A percentile compares a stretch with the other conserved stretches of the same genome.
These are phyloP conservation scores for Albifimbria verrucaria DNA, from an alignment of 2,329 filamentous ascomycete species.

Conservation along the genomic window DNA sequence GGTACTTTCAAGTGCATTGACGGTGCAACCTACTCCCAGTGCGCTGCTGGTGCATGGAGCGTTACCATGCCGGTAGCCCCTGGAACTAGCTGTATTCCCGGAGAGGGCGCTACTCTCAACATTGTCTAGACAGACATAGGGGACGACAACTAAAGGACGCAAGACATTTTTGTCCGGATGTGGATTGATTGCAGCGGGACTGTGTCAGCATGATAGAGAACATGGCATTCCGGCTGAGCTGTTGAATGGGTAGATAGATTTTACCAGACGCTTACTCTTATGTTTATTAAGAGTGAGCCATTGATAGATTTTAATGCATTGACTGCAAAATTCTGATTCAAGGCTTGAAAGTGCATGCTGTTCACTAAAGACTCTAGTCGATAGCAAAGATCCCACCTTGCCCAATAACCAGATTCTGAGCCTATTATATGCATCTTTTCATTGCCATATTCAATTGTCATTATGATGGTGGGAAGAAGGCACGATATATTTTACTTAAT, in stretches of 20 bases:
- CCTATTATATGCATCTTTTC: no score
- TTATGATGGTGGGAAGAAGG: no score
- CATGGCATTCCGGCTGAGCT: no score
- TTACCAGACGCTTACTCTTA: background rate
- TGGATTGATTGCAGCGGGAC: background rate
- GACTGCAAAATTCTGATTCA: background rate
- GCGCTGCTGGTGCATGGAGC: background rate
- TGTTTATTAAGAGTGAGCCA: background rate
- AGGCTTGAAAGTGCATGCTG: no score
- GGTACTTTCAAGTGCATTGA: background rate
- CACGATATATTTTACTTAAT: no score
- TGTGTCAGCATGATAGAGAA: background rate
- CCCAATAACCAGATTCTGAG: no score
- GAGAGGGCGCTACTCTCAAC: background rate
- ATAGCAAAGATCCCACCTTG: no score
- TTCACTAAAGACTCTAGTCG: no score
- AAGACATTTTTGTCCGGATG: background rate
- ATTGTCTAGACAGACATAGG: background rate
- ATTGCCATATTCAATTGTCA: no score
- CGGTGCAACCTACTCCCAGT: background rate
- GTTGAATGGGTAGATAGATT: background rate
- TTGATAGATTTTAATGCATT: background rate
- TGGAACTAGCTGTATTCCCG: background rate
- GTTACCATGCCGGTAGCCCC: background rate
- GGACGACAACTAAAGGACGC: background rate